Evolutionary conservation across 805 yeast species (phyloP), one percentile per base, ranked within the genome.

Genomic region (Hanseniaspora mollemarum): DNA sequence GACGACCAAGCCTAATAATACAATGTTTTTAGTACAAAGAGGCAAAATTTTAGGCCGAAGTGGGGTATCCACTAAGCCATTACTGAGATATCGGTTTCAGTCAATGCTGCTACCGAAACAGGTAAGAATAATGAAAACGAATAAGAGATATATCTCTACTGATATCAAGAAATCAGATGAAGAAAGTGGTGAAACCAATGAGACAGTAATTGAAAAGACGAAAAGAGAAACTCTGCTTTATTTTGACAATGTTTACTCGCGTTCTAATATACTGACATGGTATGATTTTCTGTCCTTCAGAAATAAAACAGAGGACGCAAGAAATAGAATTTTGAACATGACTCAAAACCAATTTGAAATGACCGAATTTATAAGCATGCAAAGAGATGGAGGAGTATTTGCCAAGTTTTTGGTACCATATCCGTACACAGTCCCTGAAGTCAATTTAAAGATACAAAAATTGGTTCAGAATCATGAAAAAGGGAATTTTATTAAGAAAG

Each of bases 371-470:
- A 76, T 81, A 29, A 83, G 92, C 0, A 74, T 88, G 51, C 71
- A 70, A 52, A 71, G 94, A 54, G 98, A 92, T 60, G 95, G 96
- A 48, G 97, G 97, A 41, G 96, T 87, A 1, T 88, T 90, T 71
- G 92, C 86, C 33, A 82, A 81, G 56, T 82, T 82, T 58, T 64
- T 69, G 28, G 76, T 84, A 26, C 85, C 88, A 0, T 71, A 69
- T 5, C 71, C 66, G 2, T 64, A 64, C 50, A 66, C 74, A 4
- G 66, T 74, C 4, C 72, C 75, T 37, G 80, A 76, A 21, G 71
- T 82, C 44, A 78, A 80, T 52, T 60, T 71, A 2, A 63, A 66
- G 54, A 70, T 86, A 25, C 75, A 71, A 49, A 58, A 63, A 44
- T 8, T 48, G 16, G 51, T 48, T 6, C 79, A 78, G 54, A 67